Conservation (phyloP, 352 stramenopile species). For the Globisporangium ultimum region DNA sequence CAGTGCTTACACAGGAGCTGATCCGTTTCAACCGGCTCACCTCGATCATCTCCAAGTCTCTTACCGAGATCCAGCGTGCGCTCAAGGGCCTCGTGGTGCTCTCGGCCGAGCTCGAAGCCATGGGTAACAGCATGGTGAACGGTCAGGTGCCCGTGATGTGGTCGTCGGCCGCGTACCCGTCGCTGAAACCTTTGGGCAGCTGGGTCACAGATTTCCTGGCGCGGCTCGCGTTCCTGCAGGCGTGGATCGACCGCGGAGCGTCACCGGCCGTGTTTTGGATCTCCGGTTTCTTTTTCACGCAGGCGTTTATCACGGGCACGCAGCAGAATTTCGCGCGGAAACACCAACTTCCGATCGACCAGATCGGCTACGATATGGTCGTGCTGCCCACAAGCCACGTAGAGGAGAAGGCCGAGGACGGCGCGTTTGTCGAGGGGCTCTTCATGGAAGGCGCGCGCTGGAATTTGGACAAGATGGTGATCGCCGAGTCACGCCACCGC, state of each 20-base stretch:
- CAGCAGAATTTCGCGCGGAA: conserved; percentile 93
- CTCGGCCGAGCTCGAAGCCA: conserved; percentile 89
- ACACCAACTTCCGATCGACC: conserved; percentile 89
- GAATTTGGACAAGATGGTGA: conserved; percentile 56
- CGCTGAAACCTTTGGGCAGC: conserved; percentile 88
- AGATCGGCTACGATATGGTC: conserved; percentile 87
- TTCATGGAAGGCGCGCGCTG: conserved; percentile 91
- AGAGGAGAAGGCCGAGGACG: conserved; percentile 68
- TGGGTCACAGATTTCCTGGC: conserved; percentile 92
- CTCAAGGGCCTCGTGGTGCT: conserved; percentile 93
- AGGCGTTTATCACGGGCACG: conserved; percentile 93
- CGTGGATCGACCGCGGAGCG: conserved; percentile 75
- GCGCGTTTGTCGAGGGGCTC: conserved; percentile 86
- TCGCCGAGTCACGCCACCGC: conserved; percentile 80
- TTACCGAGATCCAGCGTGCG: conserved; percentile 89
- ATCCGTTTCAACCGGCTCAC: conserved; percentile 91
- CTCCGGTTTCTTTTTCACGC: conserved; percentile 93
- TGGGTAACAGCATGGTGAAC: conserved; percentile 93
- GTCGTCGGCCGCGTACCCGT: conserved; percentile 86
- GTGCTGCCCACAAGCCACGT: conserved; percentile 58
- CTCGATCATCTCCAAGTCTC: conserved; percentile 64
- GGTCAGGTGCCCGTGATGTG: conserved; percentile 87
- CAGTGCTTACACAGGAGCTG: conserved; percentile 87
- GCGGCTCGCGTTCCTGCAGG: conserved; percentile 73
- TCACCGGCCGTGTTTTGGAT: conserved; percentile 91